Evolutionary conservation across 768 basidiomycete species (phyloP).

Genomic region (Boletus edulis): DNA sequence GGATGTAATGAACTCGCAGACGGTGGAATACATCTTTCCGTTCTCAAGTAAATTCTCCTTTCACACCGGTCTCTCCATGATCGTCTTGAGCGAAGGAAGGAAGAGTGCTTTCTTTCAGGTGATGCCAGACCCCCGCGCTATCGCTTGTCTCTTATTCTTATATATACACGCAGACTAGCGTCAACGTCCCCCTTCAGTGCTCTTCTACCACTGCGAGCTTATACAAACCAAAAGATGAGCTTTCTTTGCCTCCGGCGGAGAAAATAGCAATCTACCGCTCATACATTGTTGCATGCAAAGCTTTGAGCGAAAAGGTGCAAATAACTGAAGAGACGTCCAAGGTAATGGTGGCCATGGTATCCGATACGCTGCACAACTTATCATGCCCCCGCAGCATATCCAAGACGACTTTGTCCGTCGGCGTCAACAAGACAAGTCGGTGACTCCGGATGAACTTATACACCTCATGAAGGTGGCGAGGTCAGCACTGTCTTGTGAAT

Average conservation of each 20-base stretch:
- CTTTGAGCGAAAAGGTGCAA: slow-evolving; percentile 43
- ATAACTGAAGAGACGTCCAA: slow-evolving; percentile 57
- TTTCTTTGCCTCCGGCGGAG: slow-evolving; percentile 46
- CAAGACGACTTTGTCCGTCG: slow-evolving; percentile 68
- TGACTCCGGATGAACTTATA: slow-evolving; percentile 61
- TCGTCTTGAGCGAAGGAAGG: slow-evolving; percentile 60
- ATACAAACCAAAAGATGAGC: slow-evolving; percentile 46
- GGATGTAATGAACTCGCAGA: slow-evolving; percentile 61
- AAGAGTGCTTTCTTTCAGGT: slow-evolving; percentile 77
- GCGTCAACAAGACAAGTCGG: slow-evolving; percentile 36
- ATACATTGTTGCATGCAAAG: slow-evolving; percentile 59
- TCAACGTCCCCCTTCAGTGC: slow-evolving; percentile 49
- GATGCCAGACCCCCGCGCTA: not conserved
- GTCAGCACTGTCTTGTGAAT: slow-evolving; percentile 36
- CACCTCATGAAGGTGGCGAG: slow-evolving; percentile 67
- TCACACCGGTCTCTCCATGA: slow-evolving; percentile 66
- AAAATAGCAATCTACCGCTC: slow-evolving; percentile 55
- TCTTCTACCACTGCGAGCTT: slow-evolving; percentile 31
- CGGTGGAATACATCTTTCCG: slow-evolving; percentile 72
- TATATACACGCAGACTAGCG: slow-evolving; percentile 48
- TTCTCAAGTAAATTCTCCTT: slow-evolving; percentile 67
- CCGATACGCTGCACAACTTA: not conserved
- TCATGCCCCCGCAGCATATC: slow-evolving; percentile 50
- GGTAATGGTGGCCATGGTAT: slow-evolving; percentile 35
- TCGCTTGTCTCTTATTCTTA: not conserved